These are phyloP conservation scores for Oropetium thomaeum DNA, from an alignment of 176 grass and related monocot species.

Conservation along the genomic window DNA sequence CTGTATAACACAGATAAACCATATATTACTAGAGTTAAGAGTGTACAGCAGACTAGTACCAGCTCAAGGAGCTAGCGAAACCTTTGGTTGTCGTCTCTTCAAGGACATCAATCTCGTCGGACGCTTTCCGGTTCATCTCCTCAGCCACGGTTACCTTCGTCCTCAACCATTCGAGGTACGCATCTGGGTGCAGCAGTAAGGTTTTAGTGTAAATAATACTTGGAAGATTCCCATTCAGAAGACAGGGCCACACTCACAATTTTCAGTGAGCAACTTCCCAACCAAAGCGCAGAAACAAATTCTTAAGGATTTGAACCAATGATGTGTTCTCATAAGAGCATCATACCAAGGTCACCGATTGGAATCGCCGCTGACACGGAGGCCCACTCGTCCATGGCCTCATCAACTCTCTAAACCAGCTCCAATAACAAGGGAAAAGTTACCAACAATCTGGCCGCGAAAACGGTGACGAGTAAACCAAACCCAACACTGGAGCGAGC, in stretches of 20 bases:
- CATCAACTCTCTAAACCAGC: constrained; percentile 26
- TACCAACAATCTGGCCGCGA: background rate
- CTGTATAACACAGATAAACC: constrained; percentile 31
- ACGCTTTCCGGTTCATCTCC: constrained; percentile 43
- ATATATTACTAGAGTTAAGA: background rate
- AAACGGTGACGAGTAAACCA: background rate
- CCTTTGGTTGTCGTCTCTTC: constrained; percentile 36
- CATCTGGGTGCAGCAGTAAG: constrained; percentile 26
- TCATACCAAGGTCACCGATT: constrained; percentile 44
- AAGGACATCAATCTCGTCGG: constrained; percentile 43
- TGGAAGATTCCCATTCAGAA: background rate
- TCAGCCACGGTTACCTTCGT: constrained; percentile 44
- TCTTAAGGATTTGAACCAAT: background rate
- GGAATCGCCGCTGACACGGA: constrained; percentile 1
- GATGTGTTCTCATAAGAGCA: background rate
- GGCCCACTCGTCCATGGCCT: constrained; percentile 36
- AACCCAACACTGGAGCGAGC: background rate
- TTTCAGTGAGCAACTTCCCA: background rate
- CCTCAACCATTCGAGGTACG: constrained; percentile 49
- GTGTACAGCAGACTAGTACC: background rate
- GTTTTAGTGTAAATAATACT: background rate
- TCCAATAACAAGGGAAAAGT: background rate
- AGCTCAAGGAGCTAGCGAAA: constrained; percentile 19
- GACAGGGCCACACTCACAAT: background rate
- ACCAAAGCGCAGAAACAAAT: background rate